Evolutionary conservation across 257 asterid genomes (phyloP).

Genomic region (Gardenia jasminoides): DNA sequence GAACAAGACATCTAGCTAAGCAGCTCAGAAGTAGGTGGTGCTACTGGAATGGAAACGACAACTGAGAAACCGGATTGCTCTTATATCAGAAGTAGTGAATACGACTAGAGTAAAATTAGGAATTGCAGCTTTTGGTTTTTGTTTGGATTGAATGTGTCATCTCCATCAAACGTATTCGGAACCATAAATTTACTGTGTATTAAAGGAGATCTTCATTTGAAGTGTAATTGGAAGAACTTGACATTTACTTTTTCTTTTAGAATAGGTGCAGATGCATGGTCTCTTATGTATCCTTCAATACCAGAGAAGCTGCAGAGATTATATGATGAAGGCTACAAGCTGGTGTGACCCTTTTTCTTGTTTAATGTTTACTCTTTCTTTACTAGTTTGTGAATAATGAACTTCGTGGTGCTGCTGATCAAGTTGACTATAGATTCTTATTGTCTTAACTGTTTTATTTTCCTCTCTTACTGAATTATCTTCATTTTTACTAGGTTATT

Average conservation of each 20-base stretch:
- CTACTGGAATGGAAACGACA: background rate
- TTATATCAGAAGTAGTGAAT: background rate
- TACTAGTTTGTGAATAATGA: background rate
- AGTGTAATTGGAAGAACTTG: background rate
- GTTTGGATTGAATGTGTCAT: background rate
- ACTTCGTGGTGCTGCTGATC: background rate
- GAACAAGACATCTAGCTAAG: background rate
- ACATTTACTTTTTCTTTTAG: conserved; percentile 36
- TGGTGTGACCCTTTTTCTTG: conserved; percentile 54
- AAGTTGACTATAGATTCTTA: conserved; percentile 5
- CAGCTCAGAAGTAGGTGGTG: background rate
- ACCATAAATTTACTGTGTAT: too few relatives aligned
- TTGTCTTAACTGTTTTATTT: background rate
- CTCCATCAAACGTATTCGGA: background rate
- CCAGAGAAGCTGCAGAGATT: conserved; percentile 86
- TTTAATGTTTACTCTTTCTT: background rate
- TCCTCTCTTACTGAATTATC: background rate
- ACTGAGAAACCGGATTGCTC: background rate
- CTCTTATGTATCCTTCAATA: conserved; percentile 88
- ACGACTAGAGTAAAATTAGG: background rate
- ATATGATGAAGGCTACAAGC: conserved; percentile 78
- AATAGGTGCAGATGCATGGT: conserved; percentile 95
- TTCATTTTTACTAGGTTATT: conserved; percentile 52
- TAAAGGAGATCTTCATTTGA: background rate
- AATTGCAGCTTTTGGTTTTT: background rate